Base-by-base conservation (phyloP, 495 filamentous ascomycete species). In the Penicillium lagena region DNA sequence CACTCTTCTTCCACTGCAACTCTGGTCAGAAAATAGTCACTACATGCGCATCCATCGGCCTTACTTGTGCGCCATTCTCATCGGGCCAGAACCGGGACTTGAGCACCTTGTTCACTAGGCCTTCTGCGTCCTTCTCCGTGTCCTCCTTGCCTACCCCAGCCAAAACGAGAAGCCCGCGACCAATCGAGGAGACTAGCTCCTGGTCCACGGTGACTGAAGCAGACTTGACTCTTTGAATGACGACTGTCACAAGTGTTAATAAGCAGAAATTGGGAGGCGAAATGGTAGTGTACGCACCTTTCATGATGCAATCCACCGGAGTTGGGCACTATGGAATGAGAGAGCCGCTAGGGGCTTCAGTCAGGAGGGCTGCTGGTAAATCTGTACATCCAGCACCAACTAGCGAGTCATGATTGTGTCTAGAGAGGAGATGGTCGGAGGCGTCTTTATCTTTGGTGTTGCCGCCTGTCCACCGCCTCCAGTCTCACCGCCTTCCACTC, bases 131-230 rank as follows among this genome's bases (percentile, higher is more conserved):
- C 58, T 89, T 95, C 45, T 82, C 77, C 1, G 87, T 95, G 59
- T 99, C 94, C 42, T 89, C 87, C 17, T 89, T 87, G 12, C 86
- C 87, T 13, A 99, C 80, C 28, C 90, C 94, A 22, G 90, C 90
- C 54, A 99, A 83, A 12, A 97, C 89, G 2, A 99, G 74, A 34
- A 99, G 71, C 28, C 94, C 94, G 59, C 83, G 86, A 34, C 87
- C 87, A 54, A 99, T 96, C 1, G 81, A 81, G 1, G 94, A 96
- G 7, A 99, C 80, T 29, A 96, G 63, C 55, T 94, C 73, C 46
- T 85, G 82, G 59, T 97, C 90, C n/a, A 99, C 89, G 9, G 88
- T 94, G 56, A 99, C 94, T n/a, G 94, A 96, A 43, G 94, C 94
- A 13, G 93, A 97, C 41, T 91, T 83, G 44, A 97, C 94, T 45